Evolutionary conservation across 2,329 filamentous ascomycete genomes (phyloP), one percentile per base, ranked within the genome.

Genomic region (Sarocladiaceae sp.): DNA sequence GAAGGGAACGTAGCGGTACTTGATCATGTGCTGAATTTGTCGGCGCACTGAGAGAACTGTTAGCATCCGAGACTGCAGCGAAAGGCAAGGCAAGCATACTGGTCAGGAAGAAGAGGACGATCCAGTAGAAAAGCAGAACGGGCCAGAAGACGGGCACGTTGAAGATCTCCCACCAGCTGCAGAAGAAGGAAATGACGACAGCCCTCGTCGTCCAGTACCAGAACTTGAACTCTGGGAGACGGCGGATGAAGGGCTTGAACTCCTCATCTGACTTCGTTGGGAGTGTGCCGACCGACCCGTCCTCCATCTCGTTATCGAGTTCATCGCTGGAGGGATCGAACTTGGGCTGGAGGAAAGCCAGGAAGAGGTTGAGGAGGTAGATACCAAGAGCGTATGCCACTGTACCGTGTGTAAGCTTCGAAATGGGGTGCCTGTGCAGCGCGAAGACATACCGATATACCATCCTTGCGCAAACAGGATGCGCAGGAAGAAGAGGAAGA

Each of bases 11-110:
- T 95, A 98, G 69, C 91, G 88, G 74, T 97, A 98, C 74, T 97
- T 98, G 78, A 98, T 91, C 93, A 98, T 98, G 72, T 97, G 93
- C 72, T 98, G 93, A 57, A 98, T 98, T 72, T 98, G 93, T 74
- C 93, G 88, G 68, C 93, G 82, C 93, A 98, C 89, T 95, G 56
- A 23, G n/a, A 33, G 19, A 27, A 6, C 18, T 2, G 43, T 47
- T 45, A 47, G 50, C 41, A 21, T 19, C 10, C 16, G 45, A 31
- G 26, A 42, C 24, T 32, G 15, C 31, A 49, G 47, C 6, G 7
- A 16, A n/a, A 26, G 6, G 3, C 21, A 7, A 18, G 13, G 18
- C 10, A 15, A 79, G n/a, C 88, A 64, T 74, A 95, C 89, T 98
- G 45, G 93, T 98, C 67, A 98, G 71, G 58, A 89, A 78, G 61